Percentiles rank a stretch among this genome's conserved stretches.
Conservation (phyloP, 495 filamentous ascomycete genomes). For the Neurospora sp. region DNA sequence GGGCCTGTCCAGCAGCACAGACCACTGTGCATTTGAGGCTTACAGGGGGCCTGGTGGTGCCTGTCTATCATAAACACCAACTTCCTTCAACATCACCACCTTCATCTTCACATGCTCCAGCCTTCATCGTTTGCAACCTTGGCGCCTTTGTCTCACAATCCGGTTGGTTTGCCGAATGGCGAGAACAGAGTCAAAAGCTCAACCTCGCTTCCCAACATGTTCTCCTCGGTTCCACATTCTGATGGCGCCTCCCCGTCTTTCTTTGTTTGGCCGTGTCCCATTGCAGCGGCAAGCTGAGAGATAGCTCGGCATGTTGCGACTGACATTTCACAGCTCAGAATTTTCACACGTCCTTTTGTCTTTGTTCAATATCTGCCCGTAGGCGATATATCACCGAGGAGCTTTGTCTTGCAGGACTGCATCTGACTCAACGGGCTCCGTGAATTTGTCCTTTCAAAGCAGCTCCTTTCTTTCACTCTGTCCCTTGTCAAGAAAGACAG, state of each 20-base stretch:
- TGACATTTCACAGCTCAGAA: not conserved
- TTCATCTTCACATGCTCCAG: not conserved
- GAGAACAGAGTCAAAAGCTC: not conserved
- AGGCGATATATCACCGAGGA: conserved; percentile 4
- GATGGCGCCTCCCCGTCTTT: not conserved
- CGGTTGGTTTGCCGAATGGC: not conserved
- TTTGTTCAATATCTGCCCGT: not conserved
- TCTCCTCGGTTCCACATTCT: not conserved
- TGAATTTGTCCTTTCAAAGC: not conserved
- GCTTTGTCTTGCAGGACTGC: conserved; percentile 20
- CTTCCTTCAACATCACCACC: not conserved
- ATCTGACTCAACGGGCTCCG: conserved; percentile 16
- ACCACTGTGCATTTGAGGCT: not conserved
- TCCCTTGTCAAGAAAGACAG: not conserved
- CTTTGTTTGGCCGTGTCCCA: conserved; percentile 12
- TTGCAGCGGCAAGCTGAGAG: not conserved
- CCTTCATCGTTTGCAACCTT: not conserved
- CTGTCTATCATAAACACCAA: not conserved
- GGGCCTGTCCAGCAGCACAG: not conserved
- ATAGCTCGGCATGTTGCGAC: not conserved
- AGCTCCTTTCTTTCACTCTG: conserved; percentile 12
- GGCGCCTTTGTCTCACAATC: not conserved
- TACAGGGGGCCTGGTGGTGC: not conserved
- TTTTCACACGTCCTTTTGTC: not conserved
- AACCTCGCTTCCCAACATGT: not conserved